Evolutionary conservation across 805 yeast genomes (phyloP), one percentile per base, ranked within the genome.

Genomic region (Starmera pachycereana): DNA sequence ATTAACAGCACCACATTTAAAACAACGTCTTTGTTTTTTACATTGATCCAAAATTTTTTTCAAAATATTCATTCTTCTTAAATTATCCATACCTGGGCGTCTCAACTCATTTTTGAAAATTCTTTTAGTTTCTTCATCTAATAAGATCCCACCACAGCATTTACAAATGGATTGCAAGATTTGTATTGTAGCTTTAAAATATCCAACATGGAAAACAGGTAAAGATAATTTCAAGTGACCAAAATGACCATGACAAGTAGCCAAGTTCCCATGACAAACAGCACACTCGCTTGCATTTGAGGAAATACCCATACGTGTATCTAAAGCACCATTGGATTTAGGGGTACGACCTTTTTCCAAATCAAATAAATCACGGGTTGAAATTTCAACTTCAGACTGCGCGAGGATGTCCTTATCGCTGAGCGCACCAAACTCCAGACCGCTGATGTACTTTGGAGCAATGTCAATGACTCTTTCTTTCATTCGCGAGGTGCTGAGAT

Each of bases 161-260:
- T 92, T 92, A 68, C 99, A 92, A 45, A 92, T 78, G 40, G 85
- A 76, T 60, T 92, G 98, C 40, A 92, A 63, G 33, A 92, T 88
- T 54, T 78, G 82, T 48, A 92, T 83, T 18, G 87, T 83, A 34
- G 89, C 80, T 59, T 90, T 90, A 71, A 92, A 92, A 60, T 89
- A 92, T 14, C 99, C 99, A 36, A 92, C 92, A 56, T 92, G 98
- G 65, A 90, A 92, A 12, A 89, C 97, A 2, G 99, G 99, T 35
- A 92, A 67, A 0, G 97, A 96, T 39, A 92, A 71, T 53, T 86
- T 76, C 47, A 92, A 76, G 55, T 94, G 96, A 33, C 99, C 99
- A 60, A 92, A 92, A 65, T 92, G 99, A 43, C 99, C 99, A 63
- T 90, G 97, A 60, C 99, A 92, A 2, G 95, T 75, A 0, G 96